Evolutionary conservation across 2,329 filamentous ascomycete species (phyloP), one percentile per base, ranked within the genome.

Genomic region (Epichloe sibirici): DNA sequence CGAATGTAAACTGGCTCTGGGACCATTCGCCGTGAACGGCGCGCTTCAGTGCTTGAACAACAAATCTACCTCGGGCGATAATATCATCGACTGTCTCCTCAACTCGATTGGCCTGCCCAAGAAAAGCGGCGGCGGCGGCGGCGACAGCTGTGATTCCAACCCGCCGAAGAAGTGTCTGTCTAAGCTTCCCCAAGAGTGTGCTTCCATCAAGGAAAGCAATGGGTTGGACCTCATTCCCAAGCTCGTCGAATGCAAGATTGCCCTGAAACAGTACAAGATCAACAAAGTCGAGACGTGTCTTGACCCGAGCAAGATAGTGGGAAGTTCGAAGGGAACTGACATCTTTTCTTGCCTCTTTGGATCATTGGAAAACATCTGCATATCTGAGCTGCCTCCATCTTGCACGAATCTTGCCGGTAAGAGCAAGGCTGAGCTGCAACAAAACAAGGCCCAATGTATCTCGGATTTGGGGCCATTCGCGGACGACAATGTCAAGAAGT

Each of bases 381-480:
- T 57, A 28, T 45, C 40, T 4, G 25, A 8, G 6, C 53, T 59
- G 12, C 57, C 57, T 1, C 6, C 37, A 2, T 17, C 51, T 2
- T 59, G 57, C 48, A 38, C 17, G 6, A 25, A n/a, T 3, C 52
- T 59, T 5, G 12, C 8, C 8, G 35, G n/a, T 5, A 17, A 49
- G 35, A 38, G n/a, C 9, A 34, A 6, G 9, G 17, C 13, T 11
- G 17, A 39, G 21, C 7, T 57, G 31, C 15, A 23, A 7, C n/a
- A n/a, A 17, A 23, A 50, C 5, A 3, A 48, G 13, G 40, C 42
- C 3, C 13, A 45, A 13, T 58, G 57, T 35, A 39, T 53, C 35
- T 35, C 17, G 5, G 47, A 50, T 12, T 55, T 56, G 17, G 55
- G 55, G 9, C 53, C 50, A n/a, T 55, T 51, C 13, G 48, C 39